Evolutionary conservation across 306 rosid species (phyloP), one percentile per base, ranked within the genome.

Genomic region (Fagus sylvatica): DNA sequence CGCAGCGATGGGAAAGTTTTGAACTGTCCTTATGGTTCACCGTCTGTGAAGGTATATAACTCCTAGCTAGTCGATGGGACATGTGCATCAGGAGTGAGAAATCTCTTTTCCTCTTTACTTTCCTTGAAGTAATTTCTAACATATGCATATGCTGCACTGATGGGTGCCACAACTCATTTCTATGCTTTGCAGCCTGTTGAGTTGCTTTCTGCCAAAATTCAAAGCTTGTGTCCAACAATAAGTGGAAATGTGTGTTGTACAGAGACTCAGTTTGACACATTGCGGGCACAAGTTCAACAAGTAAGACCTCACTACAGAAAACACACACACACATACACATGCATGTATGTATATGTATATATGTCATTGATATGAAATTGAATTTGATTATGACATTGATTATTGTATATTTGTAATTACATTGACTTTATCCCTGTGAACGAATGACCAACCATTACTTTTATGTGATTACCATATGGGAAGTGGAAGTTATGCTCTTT

Each of bases 161-260:
- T 73, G 48, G 67, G 30, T 68, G 16, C 72, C 60, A 48, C 32
- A 55, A 59, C 59, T 57, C 28, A 15, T 9, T 53, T 9, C 67
- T 73, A 49, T 78, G 36, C 65, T 78, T 51, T 88, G 75, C 92
- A 93, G 97, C 98, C 98, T 9, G 85, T 88, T 34, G 93, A 92
- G 55, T 87, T 90, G 7, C 79, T 92, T n/a, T 94, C 98, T 59
- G 90, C 90, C 57, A 94, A 94, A 89, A 87, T 94, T 61, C 98
- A 94, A 89, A 94, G 97, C 78, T 49, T 94, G 77, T 94, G 98
- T 84, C 98, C 98, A 39, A 42, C 93, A 66, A 78, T 90, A 75
- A 88, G 83, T 46, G 97, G 93, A 54, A 92, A 92, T 74, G 96
- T 94, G 72, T 94, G 98, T 65, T 94, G 98, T 82, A 85, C 97